These are phyloP conservation scores for Aspergillus fumigatiaffinis DNA, from an alignment of 2,329 filamentous ascomycete species.

Conservation along the genomic window DNA sequence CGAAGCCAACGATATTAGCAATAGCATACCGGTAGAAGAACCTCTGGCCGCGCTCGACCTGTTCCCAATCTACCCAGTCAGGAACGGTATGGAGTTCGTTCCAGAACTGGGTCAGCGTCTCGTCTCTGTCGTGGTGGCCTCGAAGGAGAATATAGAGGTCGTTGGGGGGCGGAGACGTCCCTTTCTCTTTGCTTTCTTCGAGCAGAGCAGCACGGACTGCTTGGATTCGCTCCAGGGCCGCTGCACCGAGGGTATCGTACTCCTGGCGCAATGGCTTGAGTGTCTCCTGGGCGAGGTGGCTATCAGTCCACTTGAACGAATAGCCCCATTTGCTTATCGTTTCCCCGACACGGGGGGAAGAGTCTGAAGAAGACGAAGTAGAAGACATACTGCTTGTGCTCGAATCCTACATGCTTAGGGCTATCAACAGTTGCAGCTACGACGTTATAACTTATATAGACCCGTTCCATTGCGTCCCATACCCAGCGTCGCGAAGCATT, in stretches of 20 bases:
- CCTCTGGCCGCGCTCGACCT: conserved; percentile 67
- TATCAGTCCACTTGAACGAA: conserved; percentile 13
- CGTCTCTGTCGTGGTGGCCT: conserved; percentile 54
- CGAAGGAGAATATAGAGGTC: conserved; percentile 61
- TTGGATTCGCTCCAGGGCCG: conserved; percentile 12
- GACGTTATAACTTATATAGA: background rate
- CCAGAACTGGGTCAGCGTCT: conserved; percentile 58
- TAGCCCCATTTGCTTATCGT: conserved; percentile 15
- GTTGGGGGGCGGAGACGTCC: background rate
- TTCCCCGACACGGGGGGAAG: conserved; percentile 1
- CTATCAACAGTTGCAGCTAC: background rate
- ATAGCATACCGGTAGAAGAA: conserved; percentile 72
- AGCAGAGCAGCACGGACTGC: conserved; percentile 6
- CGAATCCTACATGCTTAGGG: background rate
- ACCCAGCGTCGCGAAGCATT: too few species aligned
- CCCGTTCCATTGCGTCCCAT: too few species aligned
- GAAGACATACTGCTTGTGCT: background rate
- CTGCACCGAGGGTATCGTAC: conserved; percentile 12
- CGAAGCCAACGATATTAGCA: conserved; percentile 18
- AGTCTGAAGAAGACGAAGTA: background rate
- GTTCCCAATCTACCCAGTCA: conserved; percentile 70
- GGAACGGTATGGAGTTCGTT: conserved; percentile 60
- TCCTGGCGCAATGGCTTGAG: conserved; percentile 14
- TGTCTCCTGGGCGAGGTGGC: conserved; percentile 7
- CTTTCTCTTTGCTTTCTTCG: conserved; percentile 7